Conservation (phyloP, 768 basidiomycete species). For the Mycena indigotica region DNA sequence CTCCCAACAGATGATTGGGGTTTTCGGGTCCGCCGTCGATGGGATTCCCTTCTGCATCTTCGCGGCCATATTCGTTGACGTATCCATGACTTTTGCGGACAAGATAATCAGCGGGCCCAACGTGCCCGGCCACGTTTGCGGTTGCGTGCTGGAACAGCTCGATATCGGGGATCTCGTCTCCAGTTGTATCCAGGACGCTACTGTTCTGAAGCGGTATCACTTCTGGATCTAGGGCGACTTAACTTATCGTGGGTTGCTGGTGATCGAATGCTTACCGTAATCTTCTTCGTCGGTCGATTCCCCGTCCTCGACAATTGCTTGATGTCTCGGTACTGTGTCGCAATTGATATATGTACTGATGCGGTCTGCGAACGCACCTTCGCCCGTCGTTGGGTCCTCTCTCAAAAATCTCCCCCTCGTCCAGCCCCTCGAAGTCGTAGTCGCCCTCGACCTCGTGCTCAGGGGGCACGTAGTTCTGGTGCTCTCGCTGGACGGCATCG, state of each 20-base stretch:
- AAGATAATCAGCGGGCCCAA: constrained; percentile 27
- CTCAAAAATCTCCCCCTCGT: background rate
- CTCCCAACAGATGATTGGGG: constrained; percentile 23
- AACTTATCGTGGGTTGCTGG: no score
- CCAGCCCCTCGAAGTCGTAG: background rate
- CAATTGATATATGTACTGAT: no score
- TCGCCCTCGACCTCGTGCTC: constrained; percentile 9
- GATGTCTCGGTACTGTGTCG: no score
- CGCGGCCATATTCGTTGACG: constrained; percentile 20
- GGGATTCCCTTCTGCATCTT: background rate
- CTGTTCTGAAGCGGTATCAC: no score
- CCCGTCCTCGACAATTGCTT: no score
- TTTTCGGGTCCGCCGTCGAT: constrained; percentile 5
- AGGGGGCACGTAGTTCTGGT: constrained; percentile 29
- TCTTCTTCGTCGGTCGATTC: no score
- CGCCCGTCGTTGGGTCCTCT: background rate
- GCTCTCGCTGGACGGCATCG: constrained; percentile 22
- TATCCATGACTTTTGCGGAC: constrained; percentile 23
- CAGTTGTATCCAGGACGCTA: no score
- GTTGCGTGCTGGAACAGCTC: no score
- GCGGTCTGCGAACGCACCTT: constrained; percentile 27
- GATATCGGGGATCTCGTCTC: no score
- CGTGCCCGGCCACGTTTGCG: constrained; percentile 6
- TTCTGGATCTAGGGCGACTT: no score
- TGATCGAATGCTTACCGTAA: no score